Conservation (phyloP, 78 protist genomes). For the Speleostelium caveatum region DNA sequence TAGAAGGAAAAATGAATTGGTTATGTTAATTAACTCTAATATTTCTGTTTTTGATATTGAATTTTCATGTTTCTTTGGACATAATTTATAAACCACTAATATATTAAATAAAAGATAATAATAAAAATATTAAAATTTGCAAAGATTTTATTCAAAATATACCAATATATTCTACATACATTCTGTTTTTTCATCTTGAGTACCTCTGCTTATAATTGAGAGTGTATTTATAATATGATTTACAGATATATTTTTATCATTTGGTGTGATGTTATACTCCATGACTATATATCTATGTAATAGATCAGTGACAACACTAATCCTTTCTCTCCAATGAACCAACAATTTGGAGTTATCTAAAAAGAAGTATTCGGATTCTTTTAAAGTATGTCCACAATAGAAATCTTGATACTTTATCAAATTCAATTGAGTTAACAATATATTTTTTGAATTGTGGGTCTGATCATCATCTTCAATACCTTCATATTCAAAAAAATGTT, state of each 20-base stretch:
- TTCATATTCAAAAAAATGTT: too few species aligned
- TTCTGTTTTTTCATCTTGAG: constrained; percentile 54
- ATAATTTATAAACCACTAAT: constrained; percentile 49
- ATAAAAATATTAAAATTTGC: background rate
- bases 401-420: constrained; percentile 12
- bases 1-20: constrained; percentile 10
- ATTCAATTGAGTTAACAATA: background rate
- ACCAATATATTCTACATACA: constrained; percentile 16
- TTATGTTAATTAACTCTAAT: constrained; percentile 36
- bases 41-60: constrained; percentile 42
- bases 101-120: background rate
- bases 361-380: constrained; percentile 19
- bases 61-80: constrained; percentile 57
- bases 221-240: constrained; percentile 41
- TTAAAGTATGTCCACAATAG: constrained; percentile 17
- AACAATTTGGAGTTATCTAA: background rate
- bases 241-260: constrained; percentile 14
- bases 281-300: background rate
- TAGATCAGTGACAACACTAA: background rate
- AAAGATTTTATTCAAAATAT: background rate
- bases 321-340: background rate
- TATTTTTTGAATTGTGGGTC: background rate
- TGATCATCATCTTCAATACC: background rate
- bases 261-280: background rate
- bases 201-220: constrained; percentile 68